phyloP scores from a whole-genome alignment of 371 early-diverging fungal genomes.

The Apophysomyces variabilis region DNA sequence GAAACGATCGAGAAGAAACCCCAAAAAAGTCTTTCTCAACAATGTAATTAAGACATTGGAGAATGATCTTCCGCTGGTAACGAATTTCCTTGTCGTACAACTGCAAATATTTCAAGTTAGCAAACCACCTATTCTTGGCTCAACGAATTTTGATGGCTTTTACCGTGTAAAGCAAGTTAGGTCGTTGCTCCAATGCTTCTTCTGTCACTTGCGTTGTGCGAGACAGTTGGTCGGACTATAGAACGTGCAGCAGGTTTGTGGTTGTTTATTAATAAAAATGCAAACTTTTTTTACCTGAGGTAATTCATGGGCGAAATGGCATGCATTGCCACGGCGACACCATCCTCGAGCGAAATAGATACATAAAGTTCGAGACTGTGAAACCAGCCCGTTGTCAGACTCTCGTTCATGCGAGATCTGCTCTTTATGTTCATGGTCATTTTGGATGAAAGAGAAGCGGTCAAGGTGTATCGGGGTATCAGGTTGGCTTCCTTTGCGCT shows the following conservation, averaged over 20 bases:
- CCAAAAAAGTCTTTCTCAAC: conserved; percentile 7
- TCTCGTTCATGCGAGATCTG: neutral
- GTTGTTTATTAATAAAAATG: neutral
- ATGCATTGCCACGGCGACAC: conserved; percentile 10
- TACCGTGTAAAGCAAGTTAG: conserved; percentile 9
- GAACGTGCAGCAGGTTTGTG: conserved; percentile 7
- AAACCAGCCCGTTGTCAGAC: neutral
- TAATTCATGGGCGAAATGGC: conserved; percentile 7
- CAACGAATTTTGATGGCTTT: neutral
- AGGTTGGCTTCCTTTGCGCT: neutral
- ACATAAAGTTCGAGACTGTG: conserved; percentile 4
- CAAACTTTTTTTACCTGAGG: neutral
- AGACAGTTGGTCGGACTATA: conserved; percentile 4
- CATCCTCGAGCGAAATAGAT: conserved; percentile 7
- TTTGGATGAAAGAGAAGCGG: neutral
- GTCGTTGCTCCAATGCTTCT: conserved; percentile 10
- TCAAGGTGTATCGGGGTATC: neutral
- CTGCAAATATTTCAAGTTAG: neutral
- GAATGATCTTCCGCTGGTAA: conserved; percentile 7
- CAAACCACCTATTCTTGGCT: neutral
- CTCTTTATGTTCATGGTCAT: neutral
- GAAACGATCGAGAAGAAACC: neutral
- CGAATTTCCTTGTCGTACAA: conserved; percentile 9
- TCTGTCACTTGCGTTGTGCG: conserved; percentile 7
- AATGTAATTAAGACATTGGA: conserved; percentile 6